Base-by-base conservation (phyloP, 345 rosid species). In the Jatropha curcas region DNA sequence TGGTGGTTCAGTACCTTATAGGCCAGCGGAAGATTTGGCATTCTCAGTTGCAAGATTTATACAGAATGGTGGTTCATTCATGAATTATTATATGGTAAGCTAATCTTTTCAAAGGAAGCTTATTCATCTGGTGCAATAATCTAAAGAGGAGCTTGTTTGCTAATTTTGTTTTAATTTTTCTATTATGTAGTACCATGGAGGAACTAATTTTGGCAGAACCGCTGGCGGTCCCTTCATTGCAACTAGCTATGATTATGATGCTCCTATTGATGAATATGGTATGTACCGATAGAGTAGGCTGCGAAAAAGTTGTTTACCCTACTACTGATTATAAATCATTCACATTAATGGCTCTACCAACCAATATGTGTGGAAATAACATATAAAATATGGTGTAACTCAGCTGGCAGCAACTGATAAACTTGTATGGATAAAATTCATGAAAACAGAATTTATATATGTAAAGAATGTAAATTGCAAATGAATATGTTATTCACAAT, bases 231-330 rank as follows among this genome's bases (percentile, higher is more conserved):
- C 77, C 41, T 80, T 85, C 67, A 82, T 85, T 65, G 82, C 88
- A 68, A 82, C 88, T 39, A 80, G 82, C 78, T 85, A 85, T 57
- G 88, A 85, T 77, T 85, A 82, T 24, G 88, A 85, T 35, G 88
- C 88, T 37, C 88, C 88, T 4, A 41, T 85, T 45, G 88, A 85
- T 66, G 86, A 85, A 78, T 82, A 56, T 33, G 88, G 86, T 85
- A 78, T 58, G 76, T 57, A 46, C 10, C 59, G 8, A n/a, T 7
- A 9, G 10, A 52, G 63, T 22, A 35, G 51, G 53, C 51, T 46
- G 72, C 25, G 63, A 11, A 6, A n/a, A 30, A 68, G 75, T 60
- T 30, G 35, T 48, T 60, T 22, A 14, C 25, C 19, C 22, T 11
- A 10, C n/a, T 20, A 64, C 12, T 13, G 24, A 57, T 66, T 33